A percentile compares a stretch with the other conserved stretches of the same genome.
Conservation (phyloP, 306 rosid species). For the Castanea sativa region DNA sequence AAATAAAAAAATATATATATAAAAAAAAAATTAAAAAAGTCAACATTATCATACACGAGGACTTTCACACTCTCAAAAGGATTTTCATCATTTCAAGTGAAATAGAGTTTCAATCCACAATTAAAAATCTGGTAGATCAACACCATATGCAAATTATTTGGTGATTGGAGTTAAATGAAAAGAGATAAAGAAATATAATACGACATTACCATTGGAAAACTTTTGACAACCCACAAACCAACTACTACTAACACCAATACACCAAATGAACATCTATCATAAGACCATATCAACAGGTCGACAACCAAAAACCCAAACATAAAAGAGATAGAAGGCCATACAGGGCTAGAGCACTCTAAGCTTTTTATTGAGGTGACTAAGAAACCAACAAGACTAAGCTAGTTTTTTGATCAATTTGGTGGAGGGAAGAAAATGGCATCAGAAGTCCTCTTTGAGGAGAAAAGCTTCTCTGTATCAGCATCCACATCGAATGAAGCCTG, state of each 20-base stretch:
- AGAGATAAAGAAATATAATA: neutral
- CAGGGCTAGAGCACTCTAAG: neutral
- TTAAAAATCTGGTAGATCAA: too few species aligned
- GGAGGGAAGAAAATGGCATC: conserved; percentile 91
- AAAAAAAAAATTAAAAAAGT: too few species aligned
- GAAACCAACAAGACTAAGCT: neutral
- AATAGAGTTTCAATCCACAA: too few species aligned
- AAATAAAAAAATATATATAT: too few species aligned
- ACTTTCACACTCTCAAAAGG: too few species aligned
- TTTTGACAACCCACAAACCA: too few species aligned
- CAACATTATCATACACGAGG: too few species aligned
- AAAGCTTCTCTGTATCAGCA: conserved; percentile 52
- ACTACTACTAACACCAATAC: too few species aligned
- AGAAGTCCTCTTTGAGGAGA: conserved; percentile 71
- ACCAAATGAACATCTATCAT: too few species aligned
- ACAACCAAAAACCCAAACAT: neutral
- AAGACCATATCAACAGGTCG: neutral
- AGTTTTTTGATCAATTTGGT: conserved; percentile 36
- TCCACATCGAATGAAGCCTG: conserved; percentile 74
- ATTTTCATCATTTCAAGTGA: too few species aligned
- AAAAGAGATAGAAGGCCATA: neutral
- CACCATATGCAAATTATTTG: neutral
- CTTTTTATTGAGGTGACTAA: conserved; percentile 21
- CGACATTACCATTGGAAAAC: too few species aligned
- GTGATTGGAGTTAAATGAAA: neutral